A percentile compares a stretch with the other conserved stretches of the same genome.
Evolutionary conservation across 2,329 filamentous ascomycete genomes (phyloP).

Genomic region (Lasiodiplodia theobromae): DNA sequence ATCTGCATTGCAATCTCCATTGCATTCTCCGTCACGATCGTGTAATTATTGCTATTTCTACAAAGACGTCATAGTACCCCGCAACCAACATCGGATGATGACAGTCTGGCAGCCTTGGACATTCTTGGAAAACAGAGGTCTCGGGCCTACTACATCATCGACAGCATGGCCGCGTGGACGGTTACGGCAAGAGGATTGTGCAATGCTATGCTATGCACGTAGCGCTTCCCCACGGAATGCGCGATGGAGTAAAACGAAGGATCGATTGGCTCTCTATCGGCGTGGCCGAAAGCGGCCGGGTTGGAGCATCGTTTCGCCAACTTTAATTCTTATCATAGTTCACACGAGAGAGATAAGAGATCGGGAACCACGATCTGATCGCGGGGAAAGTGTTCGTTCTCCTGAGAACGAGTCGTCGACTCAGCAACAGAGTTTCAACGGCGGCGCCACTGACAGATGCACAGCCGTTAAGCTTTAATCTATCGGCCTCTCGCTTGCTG

Average conservation of each 20-base stretch:
- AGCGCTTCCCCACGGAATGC: no score
- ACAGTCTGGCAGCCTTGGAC: background rate
- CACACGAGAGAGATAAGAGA: background rate
- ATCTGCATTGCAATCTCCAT: background rate
- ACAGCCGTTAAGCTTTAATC: background rate
- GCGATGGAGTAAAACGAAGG: no score
- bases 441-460: background rate
- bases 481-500: background rate
- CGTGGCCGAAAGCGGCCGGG: no score
- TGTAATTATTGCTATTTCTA: background rate
- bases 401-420: background rate
- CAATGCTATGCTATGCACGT: no score
- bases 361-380: background rate
- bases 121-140: background rate
- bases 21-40: background rate
- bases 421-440: slow-evolving; percentile 8
- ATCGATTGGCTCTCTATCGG: no score
- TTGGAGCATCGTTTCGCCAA: no score
- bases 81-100: background rate
- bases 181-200: no score
- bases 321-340: no score
- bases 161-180: background rate
- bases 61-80: background rate
- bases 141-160: background rate
- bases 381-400: background rate